phyloP scores from a whole-genome alignment of 805 yeast species.

The Wickerhamomyces pijperi region DNA sequence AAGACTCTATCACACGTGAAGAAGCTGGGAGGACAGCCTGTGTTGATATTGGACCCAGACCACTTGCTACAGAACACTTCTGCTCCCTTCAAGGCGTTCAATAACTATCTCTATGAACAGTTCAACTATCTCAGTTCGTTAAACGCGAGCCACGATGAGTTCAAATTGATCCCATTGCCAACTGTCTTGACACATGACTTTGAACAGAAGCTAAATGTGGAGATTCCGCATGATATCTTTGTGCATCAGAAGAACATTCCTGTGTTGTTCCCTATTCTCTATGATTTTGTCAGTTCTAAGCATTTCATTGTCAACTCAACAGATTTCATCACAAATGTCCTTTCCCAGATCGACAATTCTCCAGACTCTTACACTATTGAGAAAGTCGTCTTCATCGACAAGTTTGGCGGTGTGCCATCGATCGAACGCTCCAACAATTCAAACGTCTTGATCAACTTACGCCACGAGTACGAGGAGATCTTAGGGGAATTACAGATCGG shows the following conservation, averaged over 20 bases:
- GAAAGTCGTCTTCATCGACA: slow-evolving; percentile 70
- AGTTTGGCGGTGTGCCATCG: slow-evolving; percentile 86
- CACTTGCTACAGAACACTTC: slow-evolving; percentile 4
- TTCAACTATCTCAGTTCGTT: slow-evolving; percentile 9
- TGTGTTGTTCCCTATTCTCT: slow-evolving; percentile 52
- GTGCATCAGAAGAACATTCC: slow-evolving; percentile 22
- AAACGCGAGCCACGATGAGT: slow-evolving; percentile 1
- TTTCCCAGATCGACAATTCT: slow-evolving; percentile 13
- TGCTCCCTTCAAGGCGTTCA: slow-evolving; percentile 6
- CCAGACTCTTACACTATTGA: slow-evolving; percentile 42
- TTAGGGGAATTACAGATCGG: slow-evolving; percentile 53
- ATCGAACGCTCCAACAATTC: slow-evolving; percentile 69
- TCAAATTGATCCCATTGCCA: slow-evolving; percentile 12
- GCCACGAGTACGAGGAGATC: slow-evolving; percentile 69
- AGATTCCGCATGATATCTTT: slow-evolving; percentile 4
- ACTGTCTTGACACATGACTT: slow-evolving; percentile 5
- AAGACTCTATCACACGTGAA: slow-evolving; percentile 14
- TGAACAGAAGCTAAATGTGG: slow-evolving; percentile 1
- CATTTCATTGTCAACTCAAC: slow-evolving; percentile 29
- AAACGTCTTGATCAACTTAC: slow-evolving; percentile 78
- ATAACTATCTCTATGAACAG: slow-evolving; percentile 11
- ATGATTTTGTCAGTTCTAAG: slow-evolving; percentile 39
- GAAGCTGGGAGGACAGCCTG: slow-evolving; percentile 14
- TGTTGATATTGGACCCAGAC: slow-evolving; percentile 15
- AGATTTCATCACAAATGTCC: slow-evolving; percentile 27